Evolutionary conservation across 148 eudicot genomes (phyloP).

Genomic region (Oxyria digyna): DNA sequence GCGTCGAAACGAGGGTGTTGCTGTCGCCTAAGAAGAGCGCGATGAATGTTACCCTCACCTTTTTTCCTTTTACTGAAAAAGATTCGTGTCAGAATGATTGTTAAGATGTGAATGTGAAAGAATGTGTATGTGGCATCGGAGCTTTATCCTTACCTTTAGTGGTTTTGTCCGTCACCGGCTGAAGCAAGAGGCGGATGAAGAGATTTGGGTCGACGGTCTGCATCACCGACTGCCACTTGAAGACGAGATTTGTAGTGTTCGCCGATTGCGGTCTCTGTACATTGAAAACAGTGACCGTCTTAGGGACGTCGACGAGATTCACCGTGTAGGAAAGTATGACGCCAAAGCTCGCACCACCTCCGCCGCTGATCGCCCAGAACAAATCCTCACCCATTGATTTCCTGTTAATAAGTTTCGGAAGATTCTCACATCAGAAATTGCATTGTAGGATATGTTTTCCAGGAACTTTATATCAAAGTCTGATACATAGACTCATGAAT

Average conservation of each 20-base stretch:
- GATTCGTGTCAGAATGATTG: no score
- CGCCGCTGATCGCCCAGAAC: slow-evolving; percentile 33
- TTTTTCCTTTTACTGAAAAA: no score
- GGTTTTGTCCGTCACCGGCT: slow-evolving; percentile 15
- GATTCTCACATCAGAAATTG: no score
- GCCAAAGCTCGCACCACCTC: slow-evolving; percentile 31
- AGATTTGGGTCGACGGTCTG: slow-evolving; percentile 21
- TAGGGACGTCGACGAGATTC: slow-evolving; percentile 18
- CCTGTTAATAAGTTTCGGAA: no score
- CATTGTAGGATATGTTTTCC: no score
- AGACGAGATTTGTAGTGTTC: slow-evolving; percentile 20
- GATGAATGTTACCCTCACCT: slow-evolving; percentile 23
- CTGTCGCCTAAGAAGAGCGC: slow-evolving; percentile 26
- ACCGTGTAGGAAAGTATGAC: slow-evolving; percentile 22
- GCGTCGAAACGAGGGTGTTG: slow-evolving; percentile 8
- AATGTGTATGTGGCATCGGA: no score
- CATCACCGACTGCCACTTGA: slow-evolving; percentile 32
- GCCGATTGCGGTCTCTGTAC: slow-evolving; percentile 8
- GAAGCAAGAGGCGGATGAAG: slow-evolving; percentile 28
- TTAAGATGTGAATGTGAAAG: no score
- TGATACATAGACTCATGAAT: no score
- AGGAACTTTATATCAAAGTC: no score
- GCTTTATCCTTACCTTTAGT: slow-evolving; percentile 5
- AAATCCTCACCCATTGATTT: slow-evolving; percentile 30
- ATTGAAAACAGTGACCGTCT: slow-evolving; percentile 21